These are phyloP conservation scores for Clonostachys chloroleuca DNA, from an alignment of 2,329 filamentous ascomycete genomes.

Conservation along the genomic window DNA sequence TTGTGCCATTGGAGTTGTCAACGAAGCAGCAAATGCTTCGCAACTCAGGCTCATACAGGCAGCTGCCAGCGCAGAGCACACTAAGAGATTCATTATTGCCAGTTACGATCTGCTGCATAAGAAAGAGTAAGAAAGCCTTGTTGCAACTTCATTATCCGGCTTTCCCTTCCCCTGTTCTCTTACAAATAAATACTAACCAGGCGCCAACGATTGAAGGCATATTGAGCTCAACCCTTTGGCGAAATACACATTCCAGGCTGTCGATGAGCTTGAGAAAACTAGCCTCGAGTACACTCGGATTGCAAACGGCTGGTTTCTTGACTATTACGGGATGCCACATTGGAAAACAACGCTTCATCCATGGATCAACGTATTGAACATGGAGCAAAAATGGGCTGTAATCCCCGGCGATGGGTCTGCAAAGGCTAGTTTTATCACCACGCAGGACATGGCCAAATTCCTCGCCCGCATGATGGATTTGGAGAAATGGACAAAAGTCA, in stretches of 20 bases:
- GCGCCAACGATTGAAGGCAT: conserved; percentile 4
- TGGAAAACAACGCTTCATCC: conserved; percentile 11
- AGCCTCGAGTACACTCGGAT: conserved; percentile 9
- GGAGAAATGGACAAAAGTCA: conserved; percentile 6
- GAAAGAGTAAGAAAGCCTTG: conserved; percentile 4
- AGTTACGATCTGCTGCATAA: conserved; percentile 14
- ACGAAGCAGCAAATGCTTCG: conserved; percentile 7
- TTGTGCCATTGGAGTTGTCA: conserved; percentile 11
- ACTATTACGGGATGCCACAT: conserved; percentile 17
- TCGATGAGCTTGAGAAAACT: conserved; percentile 3
- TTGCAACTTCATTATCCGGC: too few species aligned
- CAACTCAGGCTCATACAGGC: conserved; percentile 11
- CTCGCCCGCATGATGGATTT: conserved; percentile 10
- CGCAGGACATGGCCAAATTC: conserved; percentile 10
- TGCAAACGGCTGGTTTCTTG: conserved; percentile 14
- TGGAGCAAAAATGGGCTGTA: conserved; percentile 12
- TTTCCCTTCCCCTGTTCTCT: too few species aligned
- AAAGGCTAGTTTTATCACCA: conserved; percentile 10
- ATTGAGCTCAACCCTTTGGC: conserved; percentile 10
- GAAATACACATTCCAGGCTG: conserved; percentile 13
- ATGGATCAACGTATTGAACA: conserved; percentile 14
- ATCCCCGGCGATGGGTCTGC: conserved; percentile 8
- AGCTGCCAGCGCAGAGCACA: conserved; percentile 2
- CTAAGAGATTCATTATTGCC: conserved; percentile 10
- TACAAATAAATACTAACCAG: neutral